Conservation (phyloP, 148 eudicot genomes). For the Rhododendron kiyosumense region DNA sequence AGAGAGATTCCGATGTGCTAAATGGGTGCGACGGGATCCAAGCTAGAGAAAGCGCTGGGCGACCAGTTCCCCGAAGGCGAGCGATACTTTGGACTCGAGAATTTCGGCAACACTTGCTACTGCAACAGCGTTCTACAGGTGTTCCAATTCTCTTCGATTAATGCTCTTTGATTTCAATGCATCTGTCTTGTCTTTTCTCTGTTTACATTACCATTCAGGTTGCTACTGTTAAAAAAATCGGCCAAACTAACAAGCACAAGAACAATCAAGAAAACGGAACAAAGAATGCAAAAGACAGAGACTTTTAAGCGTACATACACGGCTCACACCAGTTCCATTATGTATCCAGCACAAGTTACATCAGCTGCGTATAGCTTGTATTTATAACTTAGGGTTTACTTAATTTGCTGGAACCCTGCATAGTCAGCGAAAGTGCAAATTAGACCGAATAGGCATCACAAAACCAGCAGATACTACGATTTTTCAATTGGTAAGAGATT, state of each 20-base stretch:
- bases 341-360: not conserved
- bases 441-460: not conserved
- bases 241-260: not conserved
- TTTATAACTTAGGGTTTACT: not conserved
- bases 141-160: slow-evolving; percentile 8
- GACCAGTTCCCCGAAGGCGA: slow-evolving; percentile 92
- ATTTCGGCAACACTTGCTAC: slow-evolving; percentile 84
- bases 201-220: not conserved
- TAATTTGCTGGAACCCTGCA: not conserved
- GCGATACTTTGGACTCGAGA: slow-evolving; percentile 75
- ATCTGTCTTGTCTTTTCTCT: not conserved
- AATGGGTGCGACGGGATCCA: slow-evolving; percentile 84
- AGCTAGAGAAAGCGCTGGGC: slow-evolving; percentile 82
- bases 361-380: not conserved
- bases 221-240: not conserved
- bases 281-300: not conserved
- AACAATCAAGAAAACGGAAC: not conserved
- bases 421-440: not conserved
- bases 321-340: not conserved
- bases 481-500: not conserved
- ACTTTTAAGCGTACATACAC: not conserved
- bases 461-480: not conserved
- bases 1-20: not conserved
- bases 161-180: not conserved
- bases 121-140: slow-evolving; percentile 91